phyloP scores from a whole-genome alignment of 495 filamentous ascomycete genomes.

The Hypoxylon perforatum region DNA sequence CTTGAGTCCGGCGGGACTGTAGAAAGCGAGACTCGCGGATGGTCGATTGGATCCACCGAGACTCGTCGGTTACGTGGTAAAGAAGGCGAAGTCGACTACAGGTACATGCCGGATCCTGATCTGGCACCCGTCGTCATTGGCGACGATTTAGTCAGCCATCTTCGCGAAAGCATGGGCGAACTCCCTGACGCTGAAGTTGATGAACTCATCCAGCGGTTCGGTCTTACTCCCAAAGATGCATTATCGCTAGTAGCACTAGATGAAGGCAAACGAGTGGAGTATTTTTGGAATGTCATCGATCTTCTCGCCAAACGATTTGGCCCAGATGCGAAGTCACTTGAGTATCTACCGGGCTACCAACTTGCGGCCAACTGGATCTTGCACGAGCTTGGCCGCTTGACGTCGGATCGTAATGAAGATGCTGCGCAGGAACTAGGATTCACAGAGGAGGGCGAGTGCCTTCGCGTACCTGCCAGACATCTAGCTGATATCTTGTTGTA shows the following conservation, averaged over 20 bases:
- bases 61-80: conserved; percentile 87
- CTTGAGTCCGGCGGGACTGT: conserved; percentile 82
- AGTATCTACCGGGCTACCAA: conserved; percentile 31
- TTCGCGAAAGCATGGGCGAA: conserved; percentile 69
- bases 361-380: conserved; percentile 78
- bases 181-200: conserved; percentile 76
- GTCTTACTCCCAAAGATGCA: conserved; percentile 85
- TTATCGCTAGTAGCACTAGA: conserved; percentile 82
- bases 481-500: conserved; percentile 75
- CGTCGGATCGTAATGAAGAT: conserved; percentile 50
- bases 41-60: conserved; percentile 82
- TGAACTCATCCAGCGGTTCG: conserved; percentile 67
- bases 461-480: conserved; percentile 66
- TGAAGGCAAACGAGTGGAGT: conserved; percentile 81
- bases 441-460: conserved; percentile 52
- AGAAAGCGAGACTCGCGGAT: conserved; percentile 91
- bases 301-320: conserved; percentile 56
- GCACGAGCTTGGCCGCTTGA: conserved; percentile 86
- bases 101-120: conserved; percentile 99
- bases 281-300: conserved; percentile 80
- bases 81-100: conserved; percentile 96
- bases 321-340: conserved; percentile 38
- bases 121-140: conserved; percentile 82
- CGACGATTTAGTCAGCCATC: conserved; percentile 70
- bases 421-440: conserved; percentile 51